Evolutionary conservation across 1,284 basidiomycete species (phyloP), one percentile per base, ranked within the genome.

Genomic region (Polyporus tsugae): DNA sequence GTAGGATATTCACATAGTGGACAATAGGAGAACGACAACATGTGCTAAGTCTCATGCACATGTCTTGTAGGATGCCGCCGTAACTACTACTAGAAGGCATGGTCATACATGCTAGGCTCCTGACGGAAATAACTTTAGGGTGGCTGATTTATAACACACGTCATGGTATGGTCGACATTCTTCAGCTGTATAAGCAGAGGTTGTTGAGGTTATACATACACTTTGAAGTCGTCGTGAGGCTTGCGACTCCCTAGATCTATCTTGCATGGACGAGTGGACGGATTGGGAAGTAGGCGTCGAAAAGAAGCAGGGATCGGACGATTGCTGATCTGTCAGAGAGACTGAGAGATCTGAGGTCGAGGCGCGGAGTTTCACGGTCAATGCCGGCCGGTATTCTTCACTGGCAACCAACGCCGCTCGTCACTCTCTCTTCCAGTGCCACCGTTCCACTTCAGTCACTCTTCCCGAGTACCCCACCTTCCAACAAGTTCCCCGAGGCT

Each of bases 201-300:
- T 13, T 3, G 10, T 22, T 10, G 11, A 25, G 29, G 29, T 29
- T 29, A 29, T 29, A 29, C 29, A 29, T 29, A 19, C 25, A 29
- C 17, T 7, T 3, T 13, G 29, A 29, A 4, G 4, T n/a, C 13
- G 7, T 9, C 29, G 15, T 55, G 1, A 11, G 22, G 11, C 46
- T 25, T 25, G n/a, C 44, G n/a, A 6, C 4, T n/a, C 13, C 22
- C 22, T 22, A 49, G 46, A 49, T 49, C 46, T 25, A 49, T 49
- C 46, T 49, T 49, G 46, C 46, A 49, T 49, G 46, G 46, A 49
- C 46, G n/a, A 36, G 61, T 46, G 38, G 33, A 52, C 33, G 33
- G 35, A 55, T 35, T 55, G 35, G 52, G 25, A 33, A 9, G 13
- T 17, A 11, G 22, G 52, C 52, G 52, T 17, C 52, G 2, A 55